Conservation (phyloP, 2,329 filamentous ascomycete genomes). For the Calonectria ilicicola region DNA sequence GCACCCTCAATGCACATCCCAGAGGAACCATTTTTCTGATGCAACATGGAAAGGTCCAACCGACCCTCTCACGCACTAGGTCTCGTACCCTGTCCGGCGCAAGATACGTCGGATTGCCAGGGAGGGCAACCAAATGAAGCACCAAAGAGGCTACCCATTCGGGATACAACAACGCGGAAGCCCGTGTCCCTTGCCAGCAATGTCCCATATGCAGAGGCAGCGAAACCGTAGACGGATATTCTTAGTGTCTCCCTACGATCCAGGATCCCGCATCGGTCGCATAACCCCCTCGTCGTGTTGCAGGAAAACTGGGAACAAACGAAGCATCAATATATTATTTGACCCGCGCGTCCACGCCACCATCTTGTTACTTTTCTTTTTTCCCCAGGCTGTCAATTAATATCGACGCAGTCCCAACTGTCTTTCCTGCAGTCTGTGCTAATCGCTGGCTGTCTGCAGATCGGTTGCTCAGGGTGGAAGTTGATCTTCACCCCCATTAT, state of each 20-base stretch:
- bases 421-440: neutral
- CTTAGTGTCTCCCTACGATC: conserved; percentile 2
- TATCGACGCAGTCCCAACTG: neutral
- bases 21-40: conserved; percentile 3
- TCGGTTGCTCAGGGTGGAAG: neutral
- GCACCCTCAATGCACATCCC: neutral
- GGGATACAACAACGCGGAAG: neutral
- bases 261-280: neutral
- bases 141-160: neutral
- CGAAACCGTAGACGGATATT: conserved; percentile 19
- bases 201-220: conserved; percentile 10
- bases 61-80: neutral
- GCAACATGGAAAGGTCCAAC: conserved; percentile 3
- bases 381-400: conserved; percentile 11
- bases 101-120: neutral
- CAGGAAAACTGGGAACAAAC: conserved; percentile 22
- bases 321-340: conserved; percentile 15
- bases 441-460: conserved; percentile 4
- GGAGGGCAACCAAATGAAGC: neutral
- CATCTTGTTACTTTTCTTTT: neutral
- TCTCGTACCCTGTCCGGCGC: neutral
- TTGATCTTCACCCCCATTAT: conserved; percentile 17
- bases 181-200: conserved; percentile 14
- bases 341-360: neutral
- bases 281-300: conserved; percentile 10